phyloP scores from a whole-genome alignment of 2,329 filamentous ascomycete genomes.

The Pseudogymnoascus sp. region DNA sequence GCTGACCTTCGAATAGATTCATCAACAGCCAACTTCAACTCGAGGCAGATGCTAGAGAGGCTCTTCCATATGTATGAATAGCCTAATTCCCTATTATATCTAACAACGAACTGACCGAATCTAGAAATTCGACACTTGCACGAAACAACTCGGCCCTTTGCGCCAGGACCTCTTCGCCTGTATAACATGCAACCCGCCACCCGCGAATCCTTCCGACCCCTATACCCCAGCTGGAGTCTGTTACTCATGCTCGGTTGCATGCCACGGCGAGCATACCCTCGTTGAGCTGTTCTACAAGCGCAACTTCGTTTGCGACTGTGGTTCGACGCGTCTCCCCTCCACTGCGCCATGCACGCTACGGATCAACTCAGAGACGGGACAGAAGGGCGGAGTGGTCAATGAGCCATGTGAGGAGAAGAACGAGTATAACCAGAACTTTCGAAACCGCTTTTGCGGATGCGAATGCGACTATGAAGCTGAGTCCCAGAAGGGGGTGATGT shows the following conservation, averaged over 20 bases:
- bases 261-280: conserved; percentile 87
- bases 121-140: conserved; percentile 89
- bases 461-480: conserved; percentile 79
- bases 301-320: conserved; percentile 94
- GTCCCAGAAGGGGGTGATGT: conserved; percentile 94
- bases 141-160: conserved; percentile 77
- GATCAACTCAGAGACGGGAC: conserved; percentile 61
- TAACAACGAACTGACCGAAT: conserved; percentile 13
- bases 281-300: conserved; percentile 96
- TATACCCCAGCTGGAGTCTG: conserved; percentile 77
- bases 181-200: conserved; percentile 82
- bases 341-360: conserved; percentile 69
- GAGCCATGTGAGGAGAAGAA: conserved; percentile 67
- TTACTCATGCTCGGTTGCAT: conserved; percentile 94
- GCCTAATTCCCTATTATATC: conserved; percentile 6
- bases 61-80: conserved; percentile 71
- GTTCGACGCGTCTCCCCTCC: conserved; percentile 68
- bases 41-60: conserved; percentile 91
- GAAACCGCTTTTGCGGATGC: conserved; percentile 87
- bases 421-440: conserved; percentile 92
- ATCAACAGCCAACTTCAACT: conserved; percentile 83
- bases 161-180: conserved; percentile 89
- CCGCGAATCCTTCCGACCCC: conserved; percentile 49
- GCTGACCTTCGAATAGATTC: conserved; percentile 47
- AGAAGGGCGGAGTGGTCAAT: conserved; percentile 67